phyloP scores from a whole-genome alignment of 352 stramenopile species.

The Phytophthora niederhauseri region DNA sequence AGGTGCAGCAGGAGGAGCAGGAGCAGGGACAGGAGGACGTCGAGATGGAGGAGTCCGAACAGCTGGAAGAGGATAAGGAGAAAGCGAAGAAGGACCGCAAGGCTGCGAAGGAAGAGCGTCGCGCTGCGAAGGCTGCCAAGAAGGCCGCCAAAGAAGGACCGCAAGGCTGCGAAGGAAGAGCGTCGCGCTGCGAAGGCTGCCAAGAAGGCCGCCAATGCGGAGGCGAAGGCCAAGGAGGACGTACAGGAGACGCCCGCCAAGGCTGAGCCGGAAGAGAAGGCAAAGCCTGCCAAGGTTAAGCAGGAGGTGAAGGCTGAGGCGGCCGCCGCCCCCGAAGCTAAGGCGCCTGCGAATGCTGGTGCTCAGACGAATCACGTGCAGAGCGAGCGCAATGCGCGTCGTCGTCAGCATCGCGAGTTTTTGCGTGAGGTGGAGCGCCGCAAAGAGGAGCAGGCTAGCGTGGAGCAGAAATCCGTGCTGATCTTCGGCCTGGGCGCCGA shows the following conservation, averaged over 20 bases:
- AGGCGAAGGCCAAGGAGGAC: conserved; percentile 9
- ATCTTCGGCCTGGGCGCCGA: conserved; percentile 73
- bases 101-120: conserved; percentile 36
- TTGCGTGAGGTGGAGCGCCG: conserved; percentile 69
- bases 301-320: conserved; percentile 38
- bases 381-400: conserved; percentile 82
- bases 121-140: conserved; percentile 27
- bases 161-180: conserved; percentile 38
- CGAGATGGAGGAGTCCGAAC: conserved; percentile 23
- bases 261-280: conserved; percentile 23
- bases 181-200: conserved; percentile 26
- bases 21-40: conserved; percentile 20
- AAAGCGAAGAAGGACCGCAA: conserved; percentile 27
- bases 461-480: conserved; percentile 73
- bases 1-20: conserved; percentile 24
- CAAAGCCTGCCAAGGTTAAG: conserved; percentile 16
- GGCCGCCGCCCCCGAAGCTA: conserved; percentile 3
- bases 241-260: conserved; percentile 12
- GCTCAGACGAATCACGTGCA: conserved; percentile 45
- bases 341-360: conserved; percentile 1
- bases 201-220: conserved; percentile 28
- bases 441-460: conserved; percentile 56
- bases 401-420: conserved; percentile 79
- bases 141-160: conserved; percentile 31
- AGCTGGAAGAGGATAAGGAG: conserved; percentile 20